phyloP scores from a whole-genome alignment of 176 grass and related monocot species.

The Urochloa ruziziensis region DNA sequence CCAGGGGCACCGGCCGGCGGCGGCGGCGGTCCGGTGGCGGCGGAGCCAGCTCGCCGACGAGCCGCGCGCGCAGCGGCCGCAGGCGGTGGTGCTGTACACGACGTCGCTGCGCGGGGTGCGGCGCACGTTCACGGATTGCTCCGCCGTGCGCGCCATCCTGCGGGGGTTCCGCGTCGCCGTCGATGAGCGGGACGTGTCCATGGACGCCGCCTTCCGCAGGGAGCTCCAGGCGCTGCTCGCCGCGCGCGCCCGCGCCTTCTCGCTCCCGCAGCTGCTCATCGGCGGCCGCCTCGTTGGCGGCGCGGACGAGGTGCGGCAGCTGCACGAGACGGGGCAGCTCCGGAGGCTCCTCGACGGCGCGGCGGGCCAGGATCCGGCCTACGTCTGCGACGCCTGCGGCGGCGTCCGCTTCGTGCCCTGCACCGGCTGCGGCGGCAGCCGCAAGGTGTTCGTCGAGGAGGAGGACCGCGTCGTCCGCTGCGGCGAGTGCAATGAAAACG shows the following conservation, averaged over 20 bases:
- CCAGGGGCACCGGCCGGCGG: conserved; percentile 38
- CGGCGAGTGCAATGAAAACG: conserved; percentile 92
- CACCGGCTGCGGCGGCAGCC: conserved; percentile 59
- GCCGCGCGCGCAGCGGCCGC: conserved; percentile 44
- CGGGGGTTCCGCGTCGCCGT: conserved; percentile 75
- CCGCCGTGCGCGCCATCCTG: conserved; percentile 72
- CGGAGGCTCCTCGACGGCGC: conserved; percentile 67
- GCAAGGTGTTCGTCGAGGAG: conserved; percentile 87
- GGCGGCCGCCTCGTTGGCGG: conserved; percentile 60
- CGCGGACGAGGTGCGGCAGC: conserved; percentile 71
- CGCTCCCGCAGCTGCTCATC: conserved; percentile 81
- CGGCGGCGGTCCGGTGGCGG: conserved; percentile 26
- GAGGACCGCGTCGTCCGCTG: conserved; percentile 63
- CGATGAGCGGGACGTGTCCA: conserved; percentile 87
- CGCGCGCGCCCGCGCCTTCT: conserved; percentile 46
- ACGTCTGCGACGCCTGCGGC: conserved; percentile 80
- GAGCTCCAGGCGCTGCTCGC: conserved; percentile 73
- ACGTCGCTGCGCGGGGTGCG: conserved; percentile 90
- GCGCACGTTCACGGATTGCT: conserved; percentile 83
- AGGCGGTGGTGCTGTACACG: conserved; percentile 80
- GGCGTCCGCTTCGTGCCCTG: conserved; percentile 89
- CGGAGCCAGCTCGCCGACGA: conserved; percentile 45
- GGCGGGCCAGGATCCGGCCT: conserved; percentile 80
- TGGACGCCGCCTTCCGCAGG: conserved; percentile 76
- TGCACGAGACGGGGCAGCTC: conserved; percentile 75